Conservation (phyloP, 257 asterid species). For the Scutellaria baicalensis region DNA sequence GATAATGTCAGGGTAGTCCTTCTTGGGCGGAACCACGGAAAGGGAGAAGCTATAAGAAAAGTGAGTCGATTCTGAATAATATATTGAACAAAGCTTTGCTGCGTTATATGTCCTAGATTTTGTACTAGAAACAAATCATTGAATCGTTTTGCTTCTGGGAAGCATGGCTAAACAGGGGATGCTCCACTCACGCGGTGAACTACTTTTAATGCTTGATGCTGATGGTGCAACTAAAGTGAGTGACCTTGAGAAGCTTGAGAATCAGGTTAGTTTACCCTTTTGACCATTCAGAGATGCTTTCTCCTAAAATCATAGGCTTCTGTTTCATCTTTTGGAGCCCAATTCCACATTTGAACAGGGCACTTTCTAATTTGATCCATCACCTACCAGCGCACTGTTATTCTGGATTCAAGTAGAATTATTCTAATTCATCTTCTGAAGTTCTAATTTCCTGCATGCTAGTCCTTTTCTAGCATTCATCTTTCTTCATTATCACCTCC, state of each 20-base stretch:
- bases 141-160: constrained; percentile 65
- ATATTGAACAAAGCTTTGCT: neutral
- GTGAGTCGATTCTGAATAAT: constrained; percentile 52
- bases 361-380: neutral
- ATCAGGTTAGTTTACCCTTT: constrained; percentile 58
- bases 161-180: constrained; percentile 93
- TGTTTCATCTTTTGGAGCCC: constrained; percentile 3
- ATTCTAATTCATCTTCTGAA: neutral
- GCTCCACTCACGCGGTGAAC: constrained; percentile 98
- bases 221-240: constrained; percentile 92
- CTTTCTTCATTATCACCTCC: neutral
- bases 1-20: constrained; percentile 83
- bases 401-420: neutral
- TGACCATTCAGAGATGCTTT: constrained; percentile 9
- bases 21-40: constrained; percentile 94
- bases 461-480: neutral
- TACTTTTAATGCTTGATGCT: constrained; percentile 97
- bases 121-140: constrained; percentile 23
- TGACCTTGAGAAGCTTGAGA: constrained; percentile 95
- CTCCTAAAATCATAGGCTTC: neutral
- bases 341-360: neutral
- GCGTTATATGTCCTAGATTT: neutral
- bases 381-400: neutral
- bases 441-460: neutral
- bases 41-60: constrained; percentile 98